These are phyloP conservation scores for Moesziomyces parantarcticus DNA, from an alignment of 1,284 basidiomycete genomes.

Conservation along the genomic window DNA sequence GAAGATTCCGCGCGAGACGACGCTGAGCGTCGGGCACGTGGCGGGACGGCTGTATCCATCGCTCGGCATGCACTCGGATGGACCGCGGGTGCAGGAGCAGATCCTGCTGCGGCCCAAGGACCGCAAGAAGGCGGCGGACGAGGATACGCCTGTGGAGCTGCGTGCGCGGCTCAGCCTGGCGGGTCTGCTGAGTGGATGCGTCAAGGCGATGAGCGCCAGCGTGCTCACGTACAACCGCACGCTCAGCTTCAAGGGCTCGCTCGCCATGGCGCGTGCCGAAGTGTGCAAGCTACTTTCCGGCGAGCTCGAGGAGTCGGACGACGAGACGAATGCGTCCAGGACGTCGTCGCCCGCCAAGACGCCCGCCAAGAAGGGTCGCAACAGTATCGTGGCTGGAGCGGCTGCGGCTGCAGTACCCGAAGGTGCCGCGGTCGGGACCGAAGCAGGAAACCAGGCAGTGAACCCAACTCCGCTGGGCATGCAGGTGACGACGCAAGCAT, in stretches of 20 bases:
- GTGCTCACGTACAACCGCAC: slow-evolving; percentile 21
- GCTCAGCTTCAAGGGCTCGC: slow-evolving; percentile 17
- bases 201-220: slow-evolving; percentile 40
- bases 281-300: slow-evolving; percentile 12
- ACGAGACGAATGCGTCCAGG: slow-evolving; percentile 4
- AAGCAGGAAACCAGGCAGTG: background rate
- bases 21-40: slow-evolving; percentile 24
- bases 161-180: slow-evolving; percentile 37
- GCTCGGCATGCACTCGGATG: slow-evolving; percentile 42
- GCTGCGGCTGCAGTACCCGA: background rate
- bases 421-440: background rate
- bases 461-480: background rate
- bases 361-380: slow-evolving; percentile 11
- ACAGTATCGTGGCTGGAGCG: background rate
- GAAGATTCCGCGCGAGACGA: slow-evolving; percentile 30
- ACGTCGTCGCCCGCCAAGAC: slow-evolving; percentile 12
- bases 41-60: slow-evolving; percentile 47
- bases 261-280: slow-evolving; percentile 11
- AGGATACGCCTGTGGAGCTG: slow-evolving; percentile 41
- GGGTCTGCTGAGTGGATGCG: slow-evolving; percentile 39
- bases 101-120: slow-evolving; percentile 19
- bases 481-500: background rate
- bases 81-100: slow-evolving; percentile 40
- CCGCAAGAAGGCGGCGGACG: slow-evolving; percentile 28
- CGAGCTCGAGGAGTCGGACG: slow-evolving; percentile 4